Conservation (phyloP, 208 protist species). For the Trypanosoma brucei region DNA sequence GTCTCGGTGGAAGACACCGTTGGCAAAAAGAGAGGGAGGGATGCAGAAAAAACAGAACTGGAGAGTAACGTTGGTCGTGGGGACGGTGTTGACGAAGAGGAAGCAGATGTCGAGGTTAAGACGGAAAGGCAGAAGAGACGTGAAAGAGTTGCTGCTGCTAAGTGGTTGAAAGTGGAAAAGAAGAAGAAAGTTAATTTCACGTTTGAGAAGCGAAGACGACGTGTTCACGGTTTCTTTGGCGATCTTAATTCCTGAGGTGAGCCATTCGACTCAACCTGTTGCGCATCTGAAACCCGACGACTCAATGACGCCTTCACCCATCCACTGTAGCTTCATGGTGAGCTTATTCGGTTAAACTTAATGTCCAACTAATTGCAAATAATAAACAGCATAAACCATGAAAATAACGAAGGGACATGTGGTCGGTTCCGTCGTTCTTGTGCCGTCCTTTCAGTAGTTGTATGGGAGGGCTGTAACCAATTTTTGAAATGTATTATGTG, state of each 20-base stretch:
- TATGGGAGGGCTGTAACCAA: no score
- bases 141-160: constrained; percentile 66
- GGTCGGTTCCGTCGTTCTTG: no score
- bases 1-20: neutral
- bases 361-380: no score
- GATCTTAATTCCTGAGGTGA: constrained; percentile 39
- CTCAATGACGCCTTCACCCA: no score
- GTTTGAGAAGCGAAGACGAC: constrained; percentile 78
- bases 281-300: no score
- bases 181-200: constrained; percentile 84
- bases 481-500: no score
- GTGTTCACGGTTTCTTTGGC: constrained; percentile 83
- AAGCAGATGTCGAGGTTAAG: constrained; percentile 23
- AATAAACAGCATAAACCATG: no score
- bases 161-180: constrained; percentile 86
- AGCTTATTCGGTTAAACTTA: no score
- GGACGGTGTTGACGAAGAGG: constrained; percentile 7
- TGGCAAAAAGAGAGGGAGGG: constrained; percentile 7
- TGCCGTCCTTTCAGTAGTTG: no score
- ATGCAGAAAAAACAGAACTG: neutral
- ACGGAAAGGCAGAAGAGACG: constrained; percentile 58
- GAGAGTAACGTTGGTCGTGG: constrained; percentile 1
- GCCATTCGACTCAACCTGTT: neutral
- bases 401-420: no score
- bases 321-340: no score